Conservation (phyloP, 2,329 filamentous ascomycete species). For the Graphium sp. region DNA sequence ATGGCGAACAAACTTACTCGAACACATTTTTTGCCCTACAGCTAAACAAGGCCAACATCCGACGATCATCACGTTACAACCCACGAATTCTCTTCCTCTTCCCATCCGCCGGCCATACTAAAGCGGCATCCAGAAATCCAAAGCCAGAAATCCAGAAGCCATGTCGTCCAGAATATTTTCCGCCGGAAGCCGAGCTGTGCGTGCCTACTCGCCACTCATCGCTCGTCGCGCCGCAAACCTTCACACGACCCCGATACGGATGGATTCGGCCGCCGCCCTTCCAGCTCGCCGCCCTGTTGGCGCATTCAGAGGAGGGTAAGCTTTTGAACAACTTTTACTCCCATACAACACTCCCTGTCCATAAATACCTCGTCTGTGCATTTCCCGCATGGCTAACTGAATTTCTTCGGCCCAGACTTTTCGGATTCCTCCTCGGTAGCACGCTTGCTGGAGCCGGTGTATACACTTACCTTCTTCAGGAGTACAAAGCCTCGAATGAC, state of each 20-base stretch:
- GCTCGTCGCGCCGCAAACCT: slow-evolving; percentile 20
- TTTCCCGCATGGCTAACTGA: neutral
- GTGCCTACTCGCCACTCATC: slow-evolving; percentile 11
- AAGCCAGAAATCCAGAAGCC: slow-evolving; percentile 2
- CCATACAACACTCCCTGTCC: neutral
- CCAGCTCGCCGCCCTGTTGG: slow-evolving; percentile 41
- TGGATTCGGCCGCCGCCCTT: slow-evolving; percentile 25
- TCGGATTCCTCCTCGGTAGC: slow-evolving; percentile 80
- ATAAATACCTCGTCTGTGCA: slow-evolving; percentile 3
- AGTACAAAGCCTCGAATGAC: slow-evolving; percentile 89
- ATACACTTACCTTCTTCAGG: slow-evolving; percentile 84
- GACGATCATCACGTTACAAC: no score
- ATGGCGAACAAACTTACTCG: no score
- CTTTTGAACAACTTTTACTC: neutral
- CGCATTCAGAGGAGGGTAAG: slow-evolving; percentile 45
- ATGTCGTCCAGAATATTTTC: slow-evolving; percentile 5
- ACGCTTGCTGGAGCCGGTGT: slow-evolving; percentile 63
- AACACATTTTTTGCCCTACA: no score
- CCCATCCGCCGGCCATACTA: no score
- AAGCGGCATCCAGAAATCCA: neutral
- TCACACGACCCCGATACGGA: slow-evolving; percentile 31
- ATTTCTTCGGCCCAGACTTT: slow-evolving; percentile 38
- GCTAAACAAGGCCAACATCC: no score
- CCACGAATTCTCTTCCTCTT: neutral
- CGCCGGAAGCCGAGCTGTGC: slow-evolving; percentile 15